Base-by-base conservation (phyloP, 1,284 basidiomycete genomes). In the Inonotus hispidus region DNA sequence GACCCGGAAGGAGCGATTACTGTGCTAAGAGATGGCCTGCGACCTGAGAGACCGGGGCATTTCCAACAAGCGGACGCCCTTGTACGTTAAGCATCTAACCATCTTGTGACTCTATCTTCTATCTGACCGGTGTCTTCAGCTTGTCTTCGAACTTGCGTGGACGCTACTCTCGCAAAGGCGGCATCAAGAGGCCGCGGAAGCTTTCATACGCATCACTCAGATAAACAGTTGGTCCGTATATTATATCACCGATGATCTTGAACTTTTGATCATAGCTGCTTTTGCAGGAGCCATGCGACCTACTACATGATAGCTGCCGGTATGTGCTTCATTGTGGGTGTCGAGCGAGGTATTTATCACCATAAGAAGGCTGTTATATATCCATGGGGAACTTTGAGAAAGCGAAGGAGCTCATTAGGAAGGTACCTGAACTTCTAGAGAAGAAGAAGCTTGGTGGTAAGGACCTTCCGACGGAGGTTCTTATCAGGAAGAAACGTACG, bases 71-170 rank as follows among this genome's bases (percentile, higher is more conserved):
- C 87, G 0, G 88, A 91, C 68, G 82, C 83, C 13, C 68, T 90
- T 67, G 86, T 87, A 67, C 62, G 78, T 68, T 32, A 35, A 35
- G 32, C n/a, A 29, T 29, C 56, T 7, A 43, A 21, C n/a, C 21
- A 19, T 13, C 23, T 37, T 19, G 7, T 52, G 7, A 47, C 7
- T 45, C 45, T 38, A 7, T 54, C 37, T 58, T 45, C 45, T 38
- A 7, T 54, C 37, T 58, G 21, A 59, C 56, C 21, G 8, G 38
- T 23, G 21, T 53, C 45, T 47, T 27, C 10, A 89, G 88, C 77
- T 92, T 5, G 76, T 84, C 10, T 92, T 90, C 66, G 89, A 92
- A 69, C 77, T 92, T 1, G 86, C 87, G 0, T 92, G 90, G 89
- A 85, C 84, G 16, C 71, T 88, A 1, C 75, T 91, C 2, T 78